Conservation (phyloP, 78 protist species). For the Emiliania huxleyi region DNA sequence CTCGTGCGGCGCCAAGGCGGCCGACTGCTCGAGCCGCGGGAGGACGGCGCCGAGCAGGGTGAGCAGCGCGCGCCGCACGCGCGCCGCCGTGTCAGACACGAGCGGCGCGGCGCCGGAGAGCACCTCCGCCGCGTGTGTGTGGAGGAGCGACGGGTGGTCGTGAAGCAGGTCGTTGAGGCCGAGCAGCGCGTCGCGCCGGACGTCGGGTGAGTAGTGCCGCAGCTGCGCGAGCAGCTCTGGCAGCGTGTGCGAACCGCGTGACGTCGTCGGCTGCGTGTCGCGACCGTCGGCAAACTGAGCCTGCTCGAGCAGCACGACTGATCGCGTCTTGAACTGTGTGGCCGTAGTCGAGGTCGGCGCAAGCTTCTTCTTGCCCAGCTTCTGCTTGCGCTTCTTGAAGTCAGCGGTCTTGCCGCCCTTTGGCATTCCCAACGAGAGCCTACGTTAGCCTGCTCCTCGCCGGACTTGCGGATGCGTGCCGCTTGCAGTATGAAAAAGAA, state of each 20-base stretch:
- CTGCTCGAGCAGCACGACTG: background rate
- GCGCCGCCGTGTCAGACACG: background rate
- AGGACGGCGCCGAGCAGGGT: background rate
- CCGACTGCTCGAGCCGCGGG: background rate
- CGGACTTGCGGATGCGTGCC: too few species aligned
- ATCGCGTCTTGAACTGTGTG: background rate
- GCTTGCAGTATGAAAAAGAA: too few species aligned
- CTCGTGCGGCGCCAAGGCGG: background rate
- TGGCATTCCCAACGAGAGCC: too few species aligned
- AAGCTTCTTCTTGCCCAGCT: slow-evolving; percentile 9
- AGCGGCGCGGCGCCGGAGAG: background rate
- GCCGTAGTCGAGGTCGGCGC: background rate
- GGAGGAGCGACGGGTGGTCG: background rate
- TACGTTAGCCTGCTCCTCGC: too few species aligned
- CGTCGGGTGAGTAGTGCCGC: background rate
- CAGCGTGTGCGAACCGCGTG: background rate
- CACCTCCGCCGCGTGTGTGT: background rate
- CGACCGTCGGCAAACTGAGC: background rate
- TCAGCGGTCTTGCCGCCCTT: background rate
- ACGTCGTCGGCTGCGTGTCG: background rate
- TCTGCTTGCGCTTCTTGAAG: background rate
- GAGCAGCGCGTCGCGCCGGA: background rate
- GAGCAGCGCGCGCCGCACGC: background rate
- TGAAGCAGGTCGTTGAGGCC: background rate
- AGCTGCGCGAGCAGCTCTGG: background rate